Base-by-base conservation (phyloP, 1,139 yeast species). In the Saccharomyces hybrid region DNA sequence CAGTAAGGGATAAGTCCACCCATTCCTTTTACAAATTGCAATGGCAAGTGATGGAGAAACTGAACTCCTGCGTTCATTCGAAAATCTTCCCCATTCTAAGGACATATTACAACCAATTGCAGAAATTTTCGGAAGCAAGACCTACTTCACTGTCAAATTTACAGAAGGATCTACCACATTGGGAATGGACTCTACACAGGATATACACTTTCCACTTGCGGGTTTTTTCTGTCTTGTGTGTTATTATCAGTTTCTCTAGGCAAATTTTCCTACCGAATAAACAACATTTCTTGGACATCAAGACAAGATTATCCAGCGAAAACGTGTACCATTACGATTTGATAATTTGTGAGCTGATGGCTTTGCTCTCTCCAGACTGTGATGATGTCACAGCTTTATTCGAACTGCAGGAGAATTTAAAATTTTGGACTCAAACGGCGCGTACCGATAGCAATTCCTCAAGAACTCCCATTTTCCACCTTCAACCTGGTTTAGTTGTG, bases 111-210 rank as follows among this genome's bases (percentile, higher is more conserved):
- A 57, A 59, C 32, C 63, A 59, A 51, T 47, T 68, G 23, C 58
- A 59, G 49, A 61, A 61, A 42, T 64, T 58, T 49, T 56, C 61
- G 7, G 53, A 52, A 14, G 49, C 56, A 9, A 57, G 57, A 23
- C 51, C 26, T 47, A 50, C n/a, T 51, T 51, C 31, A 28, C 56
- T 23, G 51, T 44, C 29, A 38, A 41, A 16, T 32, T 56, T 52
- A 28, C 42, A 55, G 49, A 55, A 53, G 8, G 56, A 55, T 8
- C 66, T 71, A 51, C 66, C 79, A 57, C 64, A 70, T 51, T 70
- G 73, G 66, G 67, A 70, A 20, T 74, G 71, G 59, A 70, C 81
- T 0, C 65, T 80, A 53, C 86, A 82, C 61, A 72, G 78, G 57
- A 69, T 80, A 6, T 73, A 80, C 57, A 73, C 81, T 4, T 54